Percentiles rank a stretch among this genome's conserved stretches.
phyloP scores from a whole-genome alignment of 306 rosid species.

The Sindora glabra region DNA sequence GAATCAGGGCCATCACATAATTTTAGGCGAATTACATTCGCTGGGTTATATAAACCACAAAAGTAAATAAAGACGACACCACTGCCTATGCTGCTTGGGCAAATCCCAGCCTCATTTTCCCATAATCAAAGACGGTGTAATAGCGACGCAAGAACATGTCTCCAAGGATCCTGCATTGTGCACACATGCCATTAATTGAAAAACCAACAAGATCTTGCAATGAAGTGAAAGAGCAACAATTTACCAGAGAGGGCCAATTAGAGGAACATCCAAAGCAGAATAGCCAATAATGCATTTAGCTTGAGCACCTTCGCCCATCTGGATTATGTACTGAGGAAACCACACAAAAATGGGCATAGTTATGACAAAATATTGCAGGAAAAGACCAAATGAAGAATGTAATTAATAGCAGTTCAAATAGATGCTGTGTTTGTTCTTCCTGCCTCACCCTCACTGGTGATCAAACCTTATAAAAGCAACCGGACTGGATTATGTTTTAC shows the following conservation, averaged over 20 bases:
- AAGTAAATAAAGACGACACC: not conserved
- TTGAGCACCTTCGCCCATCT: constrained; percentile 61
- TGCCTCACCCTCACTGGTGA: not conserved
- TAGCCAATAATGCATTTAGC: constrained; percentile 93
- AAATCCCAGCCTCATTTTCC: constrained; percentile 69
- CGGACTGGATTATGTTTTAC: constrained; percentile 32
- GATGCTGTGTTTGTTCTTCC: not conserved
- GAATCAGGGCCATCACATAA: constrained; percentile 7
- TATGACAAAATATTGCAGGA: no score
- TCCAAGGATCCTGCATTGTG: constrained; percentile 77
- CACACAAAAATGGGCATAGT: constrained; percentile 18
- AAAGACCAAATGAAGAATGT: no score
- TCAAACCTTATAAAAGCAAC: not conserved
- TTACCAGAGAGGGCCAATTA: constrained; percentile 97
- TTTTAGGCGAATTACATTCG: constrained; percentile 4
- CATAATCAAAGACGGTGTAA: constrained; percentile 81
- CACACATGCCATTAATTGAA: constrained; percentile 1
- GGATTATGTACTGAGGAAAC: constrained; percentile 64
- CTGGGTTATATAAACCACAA: not conserved
- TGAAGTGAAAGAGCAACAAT: not conserved
- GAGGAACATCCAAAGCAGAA: constrained; percentile 68
- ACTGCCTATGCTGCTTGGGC: constrained; percentile 67
- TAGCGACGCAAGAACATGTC: constrained; percentile 88
- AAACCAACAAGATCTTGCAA: constrained; percentile 15
- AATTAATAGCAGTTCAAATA: no score